Evolutionary conservation across 805 yeast genomes (phyloP), one percentile per base, ranked within the genome.

Genomic region (Kuraishia borneana): DNA sequence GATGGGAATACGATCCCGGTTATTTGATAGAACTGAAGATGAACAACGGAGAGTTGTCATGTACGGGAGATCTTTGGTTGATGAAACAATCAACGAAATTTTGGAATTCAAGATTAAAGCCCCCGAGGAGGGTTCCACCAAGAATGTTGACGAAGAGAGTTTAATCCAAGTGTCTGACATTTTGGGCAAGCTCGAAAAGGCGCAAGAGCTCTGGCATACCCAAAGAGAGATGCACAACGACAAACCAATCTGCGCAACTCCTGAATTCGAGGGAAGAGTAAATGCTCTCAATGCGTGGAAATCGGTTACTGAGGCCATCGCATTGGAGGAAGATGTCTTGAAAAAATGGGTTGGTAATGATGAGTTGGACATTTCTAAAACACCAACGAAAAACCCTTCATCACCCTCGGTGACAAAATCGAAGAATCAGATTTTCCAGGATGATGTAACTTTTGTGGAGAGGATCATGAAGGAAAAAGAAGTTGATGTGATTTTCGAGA

Each of bases 281-380:
- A 87, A 82, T 37, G 89, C 95, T 1, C 61, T 89, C 36, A 76
- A 71, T 26, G 80, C 96, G 0, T 89, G 96, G 96, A 64, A 71
- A 19, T 73, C 85, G 6, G 75, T 84, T 26, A 73, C 87, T 0
- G 70, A 68, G 30, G 81, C 85, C 1, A 73, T 88, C 16, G 66
- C 69, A 31, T 56, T 73, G 23, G 87, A 80, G 46, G 60, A 77
- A 2, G 58, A 64, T 12, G 67, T 78, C 4, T 57, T 92, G 40
- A 68, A 70, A 40, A 54, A 65, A 29, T 87, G 96, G 96, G 83
- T 87, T 4, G 95, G 95, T 3, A 82, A 82, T 51, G 80, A 74
- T 33, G 85, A 78, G 22, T 56, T 82, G 19, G 92, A 85, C 47
- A 73, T 85, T 31, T 53, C 70, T 18, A 56, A 56, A 38, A 47